Evolutionary conservation across 2,329 filamentous ascomycete species (phyloP).

Genomic region (Fusarium equiseti): DNA sequence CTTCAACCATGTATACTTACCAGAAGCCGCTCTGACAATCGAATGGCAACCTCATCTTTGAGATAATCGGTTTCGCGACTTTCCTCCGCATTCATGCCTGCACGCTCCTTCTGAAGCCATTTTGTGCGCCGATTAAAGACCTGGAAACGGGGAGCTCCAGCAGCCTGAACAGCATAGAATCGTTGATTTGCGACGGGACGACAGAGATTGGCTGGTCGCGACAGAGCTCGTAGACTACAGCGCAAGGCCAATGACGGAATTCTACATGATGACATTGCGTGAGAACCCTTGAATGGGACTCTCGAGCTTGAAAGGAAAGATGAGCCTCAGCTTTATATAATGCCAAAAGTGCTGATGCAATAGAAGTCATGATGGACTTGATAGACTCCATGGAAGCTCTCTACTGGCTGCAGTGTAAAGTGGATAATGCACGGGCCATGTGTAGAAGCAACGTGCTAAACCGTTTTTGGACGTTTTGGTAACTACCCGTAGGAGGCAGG

Average conservation of each 20-base stretch:
- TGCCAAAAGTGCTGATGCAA: conserved; percentile 31
- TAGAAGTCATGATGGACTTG: conserved; percentile 47
- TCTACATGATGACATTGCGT: conserved; percentile 51
- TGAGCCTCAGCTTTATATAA: conserved; percentile 7
- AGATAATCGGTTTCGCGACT: conserved; percentile 91
- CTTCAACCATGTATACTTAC: conserved; percentile 58
- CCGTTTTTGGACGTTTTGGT: conserved; percentile 29
- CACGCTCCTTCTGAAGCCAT: conserved; percentile 91
- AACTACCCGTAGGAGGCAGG: conserved; percentile 23
- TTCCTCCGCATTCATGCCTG: conserved; percentile 74
- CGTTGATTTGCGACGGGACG: conserved; percentile 54
- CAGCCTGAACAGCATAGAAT: conserved; percentile 81
- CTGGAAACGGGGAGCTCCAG: conserved; percentile 82
- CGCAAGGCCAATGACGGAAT: conserved; percentile 44
- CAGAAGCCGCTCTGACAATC: conserved; percentile 87
- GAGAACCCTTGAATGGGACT: conserved; percentile 24
- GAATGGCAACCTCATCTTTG: conserved; percentile 88
- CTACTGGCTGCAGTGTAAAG: conserved; percentile 34
- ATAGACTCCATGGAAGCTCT: conserved; percentile 33
- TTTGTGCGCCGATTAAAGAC: conserved; percentile 93
- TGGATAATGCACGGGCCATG: conserved; percentile 42
- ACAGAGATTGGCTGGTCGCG: conserved; percentile 31
- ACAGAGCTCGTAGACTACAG: conserved; percentile 43
- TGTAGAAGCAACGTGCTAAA: conserved; percentile 18
- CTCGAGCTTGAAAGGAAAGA: conserved; percentile 11